Conservation (phyloP, 495 filamentous ascomycete species). For the Cladorrhinum samala region DNA sequence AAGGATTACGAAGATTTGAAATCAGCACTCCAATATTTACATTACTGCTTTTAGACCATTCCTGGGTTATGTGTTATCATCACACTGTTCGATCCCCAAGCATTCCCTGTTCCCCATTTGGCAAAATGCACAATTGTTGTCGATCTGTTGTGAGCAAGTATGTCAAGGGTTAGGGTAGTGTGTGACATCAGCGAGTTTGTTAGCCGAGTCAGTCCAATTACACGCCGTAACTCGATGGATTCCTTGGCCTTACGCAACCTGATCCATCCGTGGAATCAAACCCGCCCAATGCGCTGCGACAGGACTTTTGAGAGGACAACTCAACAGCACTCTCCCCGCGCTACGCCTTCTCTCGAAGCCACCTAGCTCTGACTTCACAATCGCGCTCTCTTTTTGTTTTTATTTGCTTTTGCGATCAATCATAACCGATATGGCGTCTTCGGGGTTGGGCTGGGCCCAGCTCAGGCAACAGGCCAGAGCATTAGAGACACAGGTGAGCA, state of each 20-base stretch:
- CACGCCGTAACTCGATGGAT: not conserved
- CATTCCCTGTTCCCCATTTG: too few relatives aligned
- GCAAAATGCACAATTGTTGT: too few relatives aligned
- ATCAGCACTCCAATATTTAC: not conserved
- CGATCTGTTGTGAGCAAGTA: too few relatives aligned
- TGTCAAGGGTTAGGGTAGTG: not conserved
- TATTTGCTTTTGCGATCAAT: not conserved
- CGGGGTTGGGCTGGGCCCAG: conserved; percentile 83
- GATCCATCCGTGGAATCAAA: not conserved
- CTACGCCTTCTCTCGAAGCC: not conserved
- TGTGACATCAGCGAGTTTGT: not conserved
- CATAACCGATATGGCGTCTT: conserved; percentile 57
- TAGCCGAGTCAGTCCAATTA: not conserved
- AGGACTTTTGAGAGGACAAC: not conserved
- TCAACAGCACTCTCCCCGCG: not conserved
- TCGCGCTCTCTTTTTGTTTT: not conserved
- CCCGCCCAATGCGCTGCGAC: not conserved
- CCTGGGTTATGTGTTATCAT: not conserved
- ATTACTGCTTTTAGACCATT: not conserved
- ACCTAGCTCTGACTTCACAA: not conserved
- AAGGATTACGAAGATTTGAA: not conserved
- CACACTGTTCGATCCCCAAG: not conserved
- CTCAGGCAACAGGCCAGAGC: conserved; percentile 87
- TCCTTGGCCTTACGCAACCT: not conserved
- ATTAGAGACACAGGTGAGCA: conserved; percentile 79